A percentile compares a stretch with the other conserved stretches of the same genome.
Conservation (phyloP, 2,329 filamentous ascomycete genomes). For the Tolypocladium nubicola region DNA sequence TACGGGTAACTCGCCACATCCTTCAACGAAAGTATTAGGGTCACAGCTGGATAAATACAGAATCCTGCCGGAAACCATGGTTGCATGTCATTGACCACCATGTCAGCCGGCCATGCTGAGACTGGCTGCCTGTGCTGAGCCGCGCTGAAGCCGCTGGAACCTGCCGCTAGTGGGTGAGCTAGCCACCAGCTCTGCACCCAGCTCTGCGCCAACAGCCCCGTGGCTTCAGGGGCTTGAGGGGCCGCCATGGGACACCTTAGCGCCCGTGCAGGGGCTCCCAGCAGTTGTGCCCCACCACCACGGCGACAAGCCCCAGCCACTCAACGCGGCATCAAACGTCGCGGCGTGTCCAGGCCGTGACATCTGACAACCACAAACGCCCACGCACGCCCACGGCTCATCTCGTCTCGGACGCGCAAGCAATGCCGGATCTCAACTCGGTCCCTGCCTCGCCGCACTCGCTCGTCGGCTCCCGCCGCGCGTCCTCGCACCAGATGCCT, state of each 20-base stretch:
- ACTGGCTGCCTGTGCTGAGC: no score
- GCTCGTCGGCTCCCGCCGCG: constrained; percentile 29
- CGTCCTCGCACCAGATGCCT: constrained; percentile 33
- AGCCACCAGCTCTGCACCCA: no score
- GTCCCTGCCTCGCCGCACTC: constrained; percentile 39
- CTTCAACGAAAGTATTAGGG: neutral
- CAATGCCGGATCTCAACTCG: constrained; percentile 46
- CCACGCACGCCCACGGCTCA: neutral
- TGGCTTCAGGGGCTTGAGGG: neutral
- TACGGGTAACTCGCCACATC: no score
- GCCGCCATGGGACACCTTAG: neutral
- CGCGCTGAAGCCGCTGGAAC: no score
- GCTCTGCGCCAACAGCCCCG: no score
- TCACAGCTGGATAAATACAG: neutral
- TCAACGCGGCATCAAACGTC: neutral
- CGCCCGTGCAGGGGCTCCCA: neutral
- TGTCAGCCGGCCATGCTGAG: no score
- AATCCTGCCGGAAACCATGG: neutral
- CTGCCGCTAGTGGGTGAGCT: no score
- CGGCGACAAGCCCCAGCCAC: neutral
- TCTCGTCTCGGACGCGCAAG: neutral
- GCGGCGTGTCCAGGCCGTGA: neutral
- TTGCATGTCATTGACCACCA: neutral
- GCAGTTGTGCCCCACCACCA: neutral
- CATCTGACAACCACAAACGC: neutral